Evolutionary conservation across 106 monocot species (phyloP).

Genomic region (Dendrobium nobile): DNA sequence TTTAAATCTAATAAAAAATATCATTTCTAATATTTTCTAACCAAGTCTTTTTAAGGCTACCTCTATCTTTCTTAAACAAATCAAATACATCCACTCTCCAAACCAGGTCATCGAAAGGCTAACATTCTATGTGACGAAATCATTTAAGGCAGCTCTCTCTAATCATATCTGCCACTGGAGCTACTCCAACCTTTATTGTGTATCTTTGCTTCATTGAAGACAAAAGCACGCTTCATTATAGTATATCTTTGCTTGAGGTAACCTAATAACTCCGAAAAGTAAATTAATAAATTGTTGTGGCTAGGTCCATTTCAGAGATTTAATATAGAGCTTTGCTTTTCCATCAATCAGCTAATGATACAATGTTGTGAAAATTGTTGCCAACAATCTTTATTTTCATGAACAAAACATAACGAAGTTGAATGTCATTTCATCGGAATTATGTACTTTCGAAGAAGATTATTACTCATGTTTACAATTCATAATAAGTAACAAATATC

Average conservation of each 20-base stretch:
- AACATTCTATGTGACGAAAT: no score
- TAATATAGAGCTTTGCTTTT: neutral
- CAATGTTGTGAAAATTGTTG: neutral
- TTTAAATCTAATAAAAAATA: no score
- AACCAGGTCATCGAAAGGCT: no score
- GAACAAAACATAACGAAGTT: neutral
- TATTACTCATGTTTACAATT: neutral
- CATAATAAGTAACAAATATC: no score
- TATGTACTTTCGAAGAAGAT: neutral
- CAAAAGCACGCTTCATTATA: neutral
- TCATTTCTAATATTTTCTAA: no score
- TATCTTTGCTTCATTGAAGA: no score
- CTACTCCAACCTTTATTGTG: no score
- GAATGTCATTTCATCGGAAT: neutral
- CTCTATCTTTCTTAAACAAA: no score
- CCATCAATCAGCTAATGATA: neutral
- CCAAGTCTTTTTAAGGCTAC: no score
- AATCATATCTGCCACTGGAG: no score
- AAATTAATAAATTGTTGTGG: neutral
- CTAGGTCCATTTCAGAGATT: neutral
- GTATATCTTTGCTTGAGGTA: neutral
- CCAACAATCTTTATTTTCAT: neutral
- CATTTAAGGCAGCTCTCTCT: no score
- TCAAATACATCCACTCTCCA: no score
- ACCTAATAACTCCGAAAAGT: neutral